Percentiles rank a stretch among this genome's conserved stretches.
These are phyloP conservation scores for Amylocarpus encephaloides DNA, from an alignment of 2,329 filamentous ascomycete species.

Conservation along the genomic window DNA sequence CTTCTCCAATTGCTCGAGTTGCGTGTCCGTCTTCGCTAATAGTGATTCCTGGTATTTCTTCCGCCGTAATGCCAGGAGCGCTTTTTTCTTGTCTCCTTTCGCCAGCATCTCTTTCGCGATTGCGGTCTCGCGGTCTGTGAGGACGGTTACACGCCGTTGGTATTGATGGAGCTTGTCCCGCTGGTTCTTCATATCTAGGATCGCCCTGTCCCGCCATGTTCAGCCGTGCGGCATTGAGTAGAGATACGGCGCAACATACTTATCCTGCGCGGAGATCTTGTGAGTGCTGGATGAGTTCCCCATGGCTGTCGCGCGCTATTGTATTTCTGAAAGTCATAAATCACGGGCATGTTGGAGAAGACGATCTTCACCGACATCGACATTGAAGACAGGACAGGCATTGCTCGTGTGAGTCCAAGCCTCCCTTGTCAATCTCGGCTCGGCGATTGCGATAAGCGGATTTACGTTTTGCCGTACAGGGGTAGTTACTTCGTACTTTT, in stretches of 20 bases:
- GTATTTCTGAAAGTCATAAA: conserved; percentile 4
- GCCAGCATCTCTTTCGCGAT: conserved; percentile 79
- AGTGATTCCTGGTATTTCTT: conserved; percentile 97
- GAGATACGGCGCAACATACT: conserved; percentile 47
- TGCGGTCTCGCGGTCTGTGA: conserved; percentile 81
- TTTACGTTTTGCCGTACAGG: conserved; percentile 7
- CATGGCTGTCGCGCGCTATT: conserved; percentile 38
- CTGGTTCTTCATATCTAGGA: conserved; percentile 95
- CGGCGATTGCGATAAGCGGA: conserved; percentile 7
- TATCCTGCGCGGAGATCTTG: conserved; percentile 75
- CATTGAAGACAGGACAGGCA: conserved; percentile 6
- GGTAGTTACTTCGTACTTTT: conserved; percentile 7
- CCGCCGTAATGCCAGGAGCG: conserved; percentile 79
- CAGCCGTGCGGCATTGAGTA: background rate
- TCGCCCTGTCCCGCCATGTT: conserved; percentile 55
- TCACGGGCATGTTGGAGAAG: conserved; percentile 7
- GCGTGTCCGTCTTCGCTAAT: conserved; percentile 80
- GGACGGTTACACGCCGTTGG: conserved; percentile 78
- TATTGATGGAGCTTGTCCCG: conserved; percentile 97
- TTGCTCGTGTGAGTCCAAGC: conserved; percentile 3
- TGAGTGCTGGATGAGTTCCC: conserved; percentile 57
- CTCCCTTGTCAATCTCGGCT: background rate
- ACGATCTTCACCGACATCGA: conserved; percentile 10
- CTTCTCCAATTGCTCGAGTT: conserved; percentile 89
- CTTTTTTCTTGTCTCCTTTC: conserved; percentile 70